These are phyloP conservation scores for Suillus lakei DNA, from an alignment of 768 basidiomycete genomes.

Conservation along the genomic window DNA sequence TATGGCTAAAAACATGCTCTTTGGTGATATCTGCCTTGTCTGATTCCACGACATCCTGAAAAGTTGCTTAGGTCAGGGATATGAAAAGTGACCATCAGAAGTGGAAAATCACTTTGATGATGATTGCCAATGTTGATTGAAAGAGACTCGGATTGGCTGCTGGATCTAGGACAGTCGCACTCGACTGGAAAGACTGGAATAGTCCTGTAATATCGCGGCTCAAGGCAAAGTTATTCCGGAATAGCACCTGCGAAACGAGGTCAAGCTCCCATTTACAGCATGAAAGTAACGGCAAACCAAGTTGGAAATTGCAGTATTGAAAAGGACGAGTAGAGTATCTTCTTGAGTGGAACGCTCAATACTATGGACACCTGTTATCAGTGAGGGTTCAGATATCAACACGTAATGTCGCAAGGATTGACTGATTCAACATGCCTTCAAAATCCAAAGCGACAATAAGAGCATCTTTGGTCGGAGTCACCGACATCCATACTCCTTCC, in stretches of 20 bases:
- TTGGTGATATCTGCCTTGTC: slow-evolving; percentile 60
- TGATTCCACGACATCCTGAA: slow-evolving; percentile 65
- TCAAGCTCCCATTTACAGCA: not conserved
- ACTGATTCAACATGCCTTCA: slow-evolving; percentile 46
- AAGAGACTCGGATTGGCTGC: slow-evolving; percentile 61
- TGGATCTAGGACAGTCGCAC: slow-evolving; percentile 62
- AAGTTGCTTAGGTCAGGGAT: not conserved
- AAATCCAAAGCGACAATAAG: slow-evolving; percentile 67
- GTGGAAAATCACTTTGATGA: slow-evolving; percentile 54
- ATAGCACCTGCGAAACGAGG: slow-evolving; percentile 51
- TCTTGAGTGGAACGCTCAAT: slow-evolving; percentile 69
- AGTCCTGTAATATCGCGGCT: slow-evolving; percentile 65
- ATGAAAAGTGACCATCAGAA: not conserved
- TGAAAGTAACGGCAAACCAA: slow-evolving; percentile 40
- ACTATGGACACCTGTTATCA: slow-evolving; percentile 54
- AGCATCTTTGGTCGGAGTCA: slow-evolving; percentile 58
- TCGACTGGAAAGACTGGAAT: slow-evolving; percentile 66
- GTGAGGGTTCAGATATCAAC: not conserved
- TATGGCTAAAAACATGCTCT: slow-evolving; percentile 46
- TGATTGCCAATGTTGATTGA: slow-evolving; percentile 61
- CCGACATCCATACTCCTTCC: slow-evolving; percentile 72
- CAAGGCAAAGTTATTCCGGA: slow-evolving; percentile 69
- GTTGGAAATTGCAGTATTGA: slow-evolving; percentile 70
- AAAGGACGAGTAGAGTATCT: slow-evolving; percentile 64
- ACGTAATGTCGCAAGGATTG: slow-evolving; percentile 9